These are phyloP conservation scores for Xylaria sp. DNA, from an alignment of 2,329 filamentous ascomycete species.

Conservation along the genomic window DNA sequence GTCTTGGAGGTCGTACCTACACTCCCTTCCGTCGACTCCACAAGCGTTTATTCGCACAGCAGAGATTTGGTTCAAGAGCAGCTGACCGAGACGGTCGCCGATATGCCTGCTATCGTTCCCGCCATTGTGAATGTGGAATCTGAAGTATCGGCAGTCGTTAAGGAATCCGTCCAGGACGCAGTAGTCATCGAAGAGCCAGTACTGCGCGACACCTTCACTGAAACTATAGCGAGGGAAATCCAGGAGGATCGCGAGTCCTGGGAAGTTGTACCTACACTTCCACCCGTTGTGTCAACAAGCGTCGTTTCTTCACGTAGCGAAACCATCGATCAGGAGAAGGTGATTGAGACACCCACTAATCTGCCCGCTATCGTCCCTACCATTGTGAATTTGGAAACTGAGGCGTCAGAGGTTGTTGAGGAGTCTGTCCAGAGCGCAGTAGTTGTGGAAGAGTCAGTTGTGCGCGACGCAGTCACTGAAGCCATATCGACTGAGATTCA, in stretches of 20 bases:
- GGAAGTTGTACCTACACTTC: conserved; percentile 9
- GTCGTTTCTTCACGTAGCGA: not conserved
- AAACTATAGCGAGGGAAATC: conserved; percentile 20
- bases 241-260: conserved; percentile 18
- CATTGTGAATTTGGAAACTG: not conserved
- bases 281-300: not conserved
- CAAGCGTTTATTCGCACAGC: too few species aligned
- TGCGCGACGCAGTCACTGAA: too few species aligned
- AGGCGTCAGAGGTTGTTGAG: too few species aligned
- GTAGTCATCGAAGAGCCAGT: not conserved
- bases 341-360: not conserved
- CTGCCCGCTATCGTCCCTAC: not conserved
- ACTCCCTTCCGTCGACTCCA: too few species aligned
- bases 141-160: not conserved
- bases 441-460: too few species aligned
- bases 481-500: too few species aligned
- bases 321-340: not conserved
- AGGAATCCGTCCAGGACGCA: not conserved
- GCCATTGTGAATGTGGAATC: too few species aligned
- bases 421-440: too few species aligned
- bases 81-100: too few species aligned
- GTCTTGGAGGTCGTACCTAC: too few species aligned
- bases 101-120: too few species aligned
- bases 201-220: conserved; percentile 12
- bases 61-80: too few species aligned